These are phyloP conservation scores for Populus deltoides DNA, from an alignment of 345 rosid species.

Conservation along the genomic window DNA sequence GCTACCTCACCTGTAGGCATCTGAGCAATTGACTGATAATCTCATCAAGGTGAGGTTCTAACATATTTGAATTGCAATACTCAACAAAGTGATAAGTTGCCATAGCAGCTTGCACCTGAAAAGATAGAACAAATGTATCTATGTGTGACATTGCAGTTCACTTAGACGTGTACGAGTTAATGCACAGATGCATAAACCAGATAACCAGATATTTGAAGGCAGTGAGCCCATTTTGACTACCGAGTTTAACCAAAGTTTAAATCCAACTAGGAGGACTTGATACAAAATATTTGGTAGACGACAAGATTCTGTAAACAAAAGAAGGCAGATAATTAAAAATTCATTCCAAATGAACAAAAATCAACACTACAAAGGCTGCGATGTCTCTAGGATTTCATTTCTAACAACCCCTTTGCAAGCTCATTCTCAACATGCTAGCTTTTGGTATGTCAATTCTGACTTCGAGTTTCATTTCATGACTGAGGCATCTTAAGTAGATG, in stretches of 20 bases:
- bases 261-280: too few relatives aligned
- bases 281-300: too few relatives aligned
- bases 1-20: background rate
- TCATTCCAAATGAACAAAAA: background rate
- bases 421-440: background rate
- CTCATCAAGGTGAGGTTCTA: slow-evolving; percentile 9
- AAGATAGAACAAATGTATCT: background rate
- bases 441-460: background rate
- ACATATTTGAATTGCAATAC: slow-evolving; percentile 4
- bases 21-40: slow-evolving; percentile 2
- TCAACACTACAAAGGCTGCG: background rate
- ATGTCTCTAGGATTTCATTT: too few relatives aligned
- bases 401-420: background rate
- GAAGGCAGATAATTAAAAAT: background rate
- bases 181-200: too few relatives aligned
- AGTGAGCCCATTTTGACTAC: too few relatives aligned
- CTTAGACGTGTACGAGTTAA: too few relatives aligned
- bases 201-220: too few relatives aligned
- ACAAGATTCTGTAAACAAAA: too few relatives aligned
- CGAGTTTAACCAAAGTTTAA: too few relatives aligned
- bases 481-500: background rate
- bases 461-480: background rate
- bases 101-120: background rate
- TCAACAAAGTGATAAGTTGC: background rate
- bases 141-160: too few relatives aligned